Base-by-base conservation (phyloP, 2,329 filamentous ascomycete species). In the Botrytis fabae region DNA sequence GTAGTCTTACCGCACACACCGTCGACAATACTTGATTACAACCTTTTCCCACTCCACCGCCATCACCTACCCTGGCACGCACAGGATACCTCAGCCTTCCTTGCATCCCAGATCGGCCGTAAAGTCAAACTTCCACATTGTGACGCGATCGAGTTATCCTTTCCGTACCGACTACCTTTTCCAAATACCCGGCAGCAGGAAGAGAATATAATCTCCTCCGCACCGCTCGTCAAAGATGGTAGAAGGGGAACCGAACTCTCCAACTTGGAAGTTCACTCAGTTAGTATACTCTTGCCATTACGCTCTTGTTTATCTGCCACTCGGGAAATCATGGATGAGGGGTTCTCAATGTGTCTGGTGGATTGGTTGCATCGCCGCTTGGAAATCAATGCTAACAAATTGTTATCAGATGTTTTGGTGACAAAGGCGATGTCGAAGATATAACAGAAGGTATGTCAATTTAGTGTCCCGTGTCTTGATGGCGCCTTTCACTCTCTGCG, bases 251-350 rank as follows among this genome's bases (percentile, higher is more conserved):
- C 89, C 92, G 85, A 94, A 90, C 88, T 92, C 93, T 86, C 95
- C 95, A 83, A 98, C 95, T 85, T 98, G 95, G 95, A 98, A 98
- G 89, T 98, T 98, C 86, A 98, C 95, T 84, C 95, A 98, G 95
- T 82, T 48, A 80, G 81, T 81, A 75, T 69, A 59, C 35, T 48
- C 44, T 35, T 40, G 25, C 22, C 62, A 22, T n/a, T 60, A 62
- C 35, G 40, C 16, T 68, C 65, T 66, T 65, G 25, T 70, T n/a
- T 25, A 68, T 60, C 42, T 54, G 32, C 20, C 61, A 40, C 35
- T 61, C 35, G 69, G 57, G 59, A 57, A 18, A 20, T 20, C 46
- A 44, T 60, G 48, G 12, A 12, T 60, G 62, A 60, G 42, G 59
- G 40, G n/a, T 18, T 54, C 20, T 38, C 8, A 35, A 70, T 46